phyloP scores from a whole-genome alignment of 1,284 basidiomycete genomes.

The Trametes versicolor region DNA sequence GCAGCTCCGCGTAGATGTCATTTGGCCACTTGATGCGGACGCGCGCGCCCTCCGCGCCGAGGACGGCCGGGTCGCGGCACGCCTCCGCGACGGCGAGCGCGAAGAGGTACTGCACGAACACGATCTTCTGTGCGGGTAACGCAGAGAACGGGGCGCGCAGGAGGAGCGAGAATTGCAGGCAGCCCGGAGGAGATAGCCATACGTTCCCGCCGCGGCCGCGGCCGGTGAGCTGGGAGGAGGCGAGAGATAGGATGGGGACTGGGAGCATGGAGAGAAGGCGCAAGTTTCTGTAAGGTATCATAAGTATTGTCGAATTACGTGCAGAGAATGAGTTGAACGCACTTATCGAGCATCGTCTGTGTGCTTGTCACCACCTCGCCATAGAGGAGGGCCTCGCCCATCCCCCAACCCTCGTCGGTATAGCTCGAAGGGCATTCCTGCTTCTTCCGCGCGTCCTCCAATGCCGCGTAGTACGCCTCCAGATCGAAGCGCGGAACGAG shows the following conservation, averaged over 20 bases:
- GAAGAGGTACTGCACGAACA: slow-evolving; percentile 97
- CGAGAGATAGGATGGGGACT: slow-evolving; percentile 82
- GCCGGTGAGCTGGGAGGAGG: slow-evolving; percentile 89
- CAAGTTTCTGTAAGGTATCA: slow-evolving; percentile 69
- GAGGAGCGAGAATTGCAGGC: slow-evolving; percentile 88
- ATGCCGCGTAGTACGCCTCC: slow-evolving; percentile 55
- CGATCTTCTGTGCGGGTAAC: slow-evolving; percentile 76
- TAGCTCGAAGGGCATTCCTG: slow-evolving; percentile 16
- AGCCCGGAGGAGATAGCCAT: slow-evolving; percentile 94
- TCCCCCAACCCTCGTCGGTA: slow-evolving; percentile 52
- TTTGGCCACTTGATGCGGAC: slow-evolving; percentile 98
- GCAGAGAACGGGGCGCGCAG: slow-evolving; percentile 66
- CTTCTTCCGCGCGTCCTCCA: slow-evolving; percentile 35
- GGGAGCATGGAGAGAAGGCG: slow-evolving; percentile 77
- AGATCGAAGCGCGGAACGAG: slow-evolving; percentile 69
- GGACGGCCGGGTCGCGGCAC: slow-evolving; percentile 61
- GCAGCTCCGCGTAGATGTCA: slow-evolving; percentile 85
- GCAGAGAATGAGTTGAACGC: slow-evolving; percentile 43
- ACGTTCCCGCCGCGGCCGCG: slow-evolving; percentile 90
- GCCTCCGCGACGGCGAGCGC: slow-evolving; percentile 92
- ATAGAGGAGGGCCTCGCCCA: slow-evolving; percentile 87
- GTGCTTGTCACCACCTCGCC: slow-evolving; percentile 94
- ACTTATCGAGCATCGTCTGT: slow-evolving; percentile 96
- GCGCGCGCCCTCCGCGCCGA: slow-evolving; percentile 62
- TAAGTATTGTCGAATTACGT: not conserved